Evolutionary conservation across 2,329 filamentous ascomycete species (phyloP).

Genomic region (Alternaria postmessia): DNA sequence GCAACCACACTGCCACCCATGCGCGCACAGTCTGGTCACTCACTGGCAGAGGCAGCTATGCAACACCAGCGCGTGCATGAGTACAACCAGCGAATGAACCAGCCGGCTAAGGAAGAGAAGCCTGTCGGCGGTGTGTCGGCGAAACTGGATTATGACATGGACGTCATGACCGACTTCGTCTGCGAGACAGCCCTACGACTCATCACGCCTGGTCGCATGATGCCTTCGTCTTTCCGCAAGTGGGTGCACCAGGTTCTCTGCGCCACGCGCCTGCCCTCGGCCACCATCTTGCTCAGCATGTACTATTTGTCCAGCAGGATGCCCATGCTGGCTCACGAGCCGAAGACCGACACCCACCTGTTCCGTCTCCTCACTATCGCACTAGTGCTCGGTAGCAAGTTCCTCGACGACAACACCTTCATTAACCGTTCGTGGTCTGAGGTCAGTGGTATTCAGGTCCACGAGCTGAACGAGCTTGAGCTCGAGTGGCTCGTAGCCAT

Average conservation of each 20-base stretch:
- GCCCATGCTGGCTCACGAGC: slow-evolving; percentile 70
- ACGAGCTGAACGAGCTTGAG: slow-evolving; percentile 85
- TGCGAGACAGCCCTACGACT: slow-evolving; percentile 84
- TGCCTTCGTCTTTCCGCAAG: slow-evolving; percentile 82
- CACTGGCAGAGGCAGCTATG: slow-evolving; percentile 49
- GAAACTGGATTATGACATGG: slow-evolving; percentile 96
- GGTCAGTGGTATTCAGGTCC: slow-evolving; percentile 86
- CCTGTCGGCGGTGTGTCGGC: slow-evolving; percentile 87
- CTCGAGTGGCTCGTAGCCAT: slow-evolving; percentile 86
- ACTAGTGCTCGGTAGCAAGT: slow-evolving; percentile 90
- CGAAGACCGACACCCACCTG: slow-evolving; percentile 70
- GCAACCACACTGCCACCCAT: slow-evolving; percentile 59
- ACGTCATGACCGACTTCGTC: slow-evolving; percentile 94
- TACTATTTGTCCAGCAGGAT: slow-evolving; percentile 87
- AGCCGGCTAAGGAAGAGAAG: slow-evolving; percentile 67
- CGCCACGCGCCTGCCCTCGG: slow-evolving; percentile 87
- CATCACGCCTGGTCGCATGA: slow-evolving; percentile 67
- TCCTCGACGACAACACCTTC: slow-evolving; percentile 95
- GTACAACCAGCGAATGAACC: slow-evolving; percentile 49
- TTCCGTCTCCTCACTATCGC: slow-evolving; percentile 89
- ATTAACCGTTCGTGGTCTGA: slow-evolving; percentile 97
- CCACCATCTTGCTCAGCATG: slow-evolving; percentile 88
- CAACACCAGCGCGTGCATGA: slow-evolving; percentile 53
- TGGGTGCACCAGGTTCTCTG: slow-evolving; percentile 91
- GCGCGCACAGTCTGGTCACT: slow-evolving; percentile 51